Percentiles rank a stretch among this genome's conserved stretches.
Evolutionary conservation across 2,329 filamentous ascomycete genomes (phyloP).

Genomic region (Trichoderma polysporum): DNA sequence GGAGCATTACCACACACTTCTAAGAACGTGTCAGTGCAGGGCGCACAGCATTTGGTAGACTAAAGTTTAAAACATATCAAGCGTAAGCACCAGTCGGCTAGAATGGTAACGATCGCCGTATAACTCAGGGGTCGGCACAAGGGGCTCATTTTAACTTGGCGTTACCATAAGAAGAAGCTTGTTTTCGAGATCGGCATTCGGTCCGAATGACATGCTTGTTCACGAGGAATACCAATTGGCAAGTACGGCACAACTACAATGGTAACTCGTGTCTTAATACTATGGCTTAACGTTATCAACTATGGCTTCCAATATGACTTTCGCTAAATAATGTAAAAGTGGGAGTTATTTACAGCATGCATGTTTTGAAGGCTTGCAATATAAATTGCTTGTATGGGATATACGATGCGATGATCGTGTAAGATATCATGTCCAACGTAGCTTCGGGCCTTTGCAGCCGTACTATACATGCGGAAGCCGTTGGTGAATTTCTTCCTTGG

Average conservation of each 20-base stretch:
- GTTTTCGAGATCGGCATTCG: slow-evolving; percentile 8
- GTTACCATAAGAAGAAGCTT: slow-evolving; percentile 14
- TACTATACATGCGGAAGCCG: not conserved
- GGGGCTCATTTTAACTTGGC: not conserved
- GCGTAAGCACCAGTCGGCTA: not conserved
- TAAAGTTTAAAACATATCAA: not conserved
- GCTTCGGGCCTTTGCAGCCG: not conserved
- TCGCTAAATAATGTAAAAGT: not conserved
- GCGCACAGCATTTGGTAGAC: not conserved
- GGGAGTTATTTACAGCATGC: not conserved
- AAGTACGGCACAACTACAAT: no score
- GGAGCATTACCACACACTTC: not conserved
- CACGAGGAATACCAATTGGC: not conserved
- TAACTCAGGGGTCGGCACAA: slow-evolving; percentile 5
- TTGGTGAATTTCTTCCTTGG: not conserved
- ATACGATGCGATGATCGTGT: no score
- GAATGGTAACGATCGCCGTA: not conserved
- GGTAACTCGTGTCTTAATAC: no score
- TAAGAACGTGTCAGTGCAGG: not conserved
- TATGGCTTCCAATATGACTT: not conserved
- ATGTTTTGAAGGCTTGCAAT: not conserved
- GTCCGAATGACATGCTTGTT: slow-evolving; percentile 5
- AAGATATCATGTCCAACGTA: not conserved
- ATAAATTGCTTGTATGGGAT: not conserved
- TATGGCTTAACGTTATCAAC: not conserved